Evolutionary conservation across 345 rosid species (phyloP).

Genomic region (Brassica juncea): DNA sequence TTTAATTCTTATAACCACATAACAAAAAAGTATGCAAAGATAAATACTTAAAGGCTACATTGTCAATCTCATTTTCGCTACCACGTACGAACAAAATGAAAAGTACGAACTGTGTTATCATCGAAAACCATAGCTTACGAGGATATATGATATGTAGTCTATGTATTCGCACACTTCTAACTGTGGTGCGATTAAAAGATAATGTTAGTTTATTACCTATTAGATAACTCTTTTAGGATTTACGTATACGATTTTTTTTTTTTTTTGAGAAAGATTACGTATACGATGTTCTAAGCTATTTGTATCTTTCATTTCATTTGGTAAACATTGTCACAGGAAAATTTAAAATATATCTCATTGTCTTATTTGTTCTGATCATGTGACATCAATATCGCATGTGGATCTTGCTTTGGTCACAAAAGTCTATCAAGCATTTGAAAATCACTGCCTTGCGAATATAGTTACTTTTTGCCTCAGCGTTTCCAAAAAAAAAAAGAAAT

Average conservation of each 20-base stretch:
- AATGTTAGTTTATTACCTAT: background rate
- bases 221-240: background rate
- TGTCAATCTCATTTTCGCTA: too few species aligned
- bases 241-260: too few species aligned
- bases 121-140: background rate
- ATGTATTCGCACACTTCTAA: background rate
- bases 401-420: constrained; percentile 29
- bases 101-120: background rate
- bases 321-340: background rate
- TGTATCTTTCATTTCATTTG: background rate
- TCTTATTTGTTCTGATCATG: background rate
- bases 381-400: constrained; percentile 22
- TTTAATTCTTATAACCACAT: background rate
- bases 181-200: background rate
- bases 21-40: background rate
- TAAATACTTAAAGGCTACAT: background rate
- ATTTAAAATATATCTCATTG: background rate
- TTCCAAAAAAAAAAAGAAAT: background rate
- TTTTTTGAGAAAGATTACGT: background rate
- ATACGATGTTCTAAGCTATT: background rate
- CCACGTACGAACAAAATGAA: background rate
- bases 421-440: constrained; percentile 19
- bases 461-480: background rate
- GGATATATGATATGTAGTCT: background rate
- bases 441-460: constrained; percentile 15